phyloP scores from a whole-genome alignment of 768 basidiomycete species.

The Tricholoma hemisulphureum region DNA sequence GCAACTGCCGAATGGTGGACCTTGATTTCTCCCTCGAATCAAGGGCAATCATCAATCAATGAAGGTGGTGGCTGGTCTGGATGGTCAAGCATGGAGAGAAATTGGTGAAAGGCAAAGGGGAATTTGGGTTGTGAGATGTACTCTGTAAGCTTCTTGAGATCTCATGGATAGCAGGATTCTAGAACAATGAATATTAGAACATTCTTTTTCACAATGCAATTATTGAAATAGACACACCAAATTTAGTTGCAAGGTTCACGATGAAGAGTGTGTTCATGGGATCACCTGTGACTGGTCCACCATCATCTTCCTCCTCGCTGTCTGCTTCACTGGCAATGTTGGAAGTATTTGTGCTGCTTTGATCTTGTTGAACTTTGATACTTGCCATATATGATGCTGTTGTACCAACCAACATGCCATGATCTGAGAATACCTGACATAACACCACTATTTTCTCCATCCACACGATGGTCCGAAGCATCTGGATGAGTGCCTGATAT shows the following conservation, averaged over 20 bases:
- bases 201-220: too few relatives aligned
- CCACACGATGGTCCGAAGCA: background rate
- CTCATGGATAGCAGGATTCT: constrained; percentile 7
- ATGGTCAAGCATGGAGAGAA: constrained; percentile 13
- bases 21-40: too few relatives aligned
- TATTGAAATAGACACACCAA: too few relatives aligned
- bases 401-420: background rate
- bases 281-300: background rate
- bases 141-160: constrained; percentile 7
- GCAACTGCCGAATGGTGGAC: too few relatives aligned
- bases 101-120: constrained; percentile 11
- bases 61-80: background rate
- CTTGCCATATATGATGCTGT: constrained; percentile 5
- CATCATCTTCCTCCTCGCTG: background rate
- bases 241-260: too few relatives aligned
- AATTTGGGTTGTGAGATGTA: constrained; percentile 15
- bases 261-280: too few relatives aligned
- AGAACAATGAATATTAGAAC: background rate
- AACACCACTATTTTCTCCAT: background rate
- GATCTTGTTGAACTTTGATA: background rate
- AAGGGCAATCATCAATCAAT: constrained; percentile 14
- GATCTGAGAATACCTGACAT: background rate
- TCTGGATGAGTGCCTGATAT: background rate
- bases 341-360: background rate
- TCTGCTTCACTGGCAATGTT: background rate